These are phyloP conservation scores for Ophiostoma ulmi DNA, from an alignment of 2,329 filamentous ascomycete genomes.

Conservation along the genomic window DNA sequence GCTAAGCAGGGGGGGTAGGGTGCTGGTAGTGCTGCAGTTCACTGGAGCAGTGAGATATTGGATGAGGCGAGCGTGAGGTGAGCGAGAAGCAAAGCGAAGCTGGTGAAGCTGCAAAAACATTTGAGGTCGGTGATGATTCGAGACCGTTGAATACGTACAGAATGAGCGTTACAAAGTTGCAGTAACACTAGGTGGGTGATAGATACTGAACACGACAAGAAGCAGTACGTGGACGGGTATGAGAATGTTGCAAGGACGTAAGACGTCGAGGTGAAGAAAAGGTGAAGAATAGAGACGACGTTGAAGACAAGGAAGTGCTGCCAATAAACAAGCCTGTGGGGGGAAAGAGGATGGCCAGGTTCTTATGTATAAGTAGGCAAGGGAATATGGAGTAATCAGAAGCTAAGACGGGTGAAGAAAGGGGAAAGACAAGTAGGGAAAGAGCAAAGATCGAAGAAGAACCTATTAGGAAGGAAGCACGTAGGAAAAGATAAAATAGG, in stretches of 20 bases:
- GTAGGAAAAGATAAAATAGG: neutral
- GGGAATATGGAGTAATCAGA: slow-evolving; percentile 34
- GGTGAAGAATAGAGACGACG: neutral
- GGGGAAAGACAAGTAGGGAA: slow-evolving; percentile 21
- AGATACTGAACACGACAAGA: neutral
- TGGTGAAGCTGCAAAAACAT: neutral
- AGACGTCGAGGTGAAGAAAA: neutral
- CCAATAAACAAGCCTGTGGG: slow-evolving; percentile 22
- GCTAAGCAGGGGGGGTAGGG: slow-evolving; percentile 5
- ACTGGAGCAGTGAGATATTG: neutral
- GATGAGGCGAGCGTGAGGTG: neutral
- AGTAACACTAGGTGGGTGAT: neutral
- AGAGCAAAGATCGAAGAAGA: neutral
- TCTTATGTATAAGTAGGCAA: slow-evolving; percentile 30
- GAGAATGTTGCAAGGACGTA: neutral
- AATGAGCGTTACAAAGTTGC: neutral
- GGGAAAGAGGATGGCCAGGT: slow-evolving; percentile 28
- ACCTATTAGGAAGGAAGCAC: neutral
- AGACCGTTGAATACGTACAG: slow-evolving; percentile 8
- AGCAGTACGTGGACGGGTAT: neutral
- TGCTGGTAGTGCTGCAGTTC: neutral
- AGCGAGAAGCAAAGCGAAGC: neutral
- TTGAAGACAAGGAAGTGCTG: slow-evolving; percentile 20
- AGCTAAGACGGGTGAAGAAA: slow-evolving; percentile 33
- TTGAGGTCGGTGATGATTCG: slow-evolving; percentile 2